Base-by-base conservation (phyloP, 805 yeast genomes). In the Saturnispora halmiae region DNA sequence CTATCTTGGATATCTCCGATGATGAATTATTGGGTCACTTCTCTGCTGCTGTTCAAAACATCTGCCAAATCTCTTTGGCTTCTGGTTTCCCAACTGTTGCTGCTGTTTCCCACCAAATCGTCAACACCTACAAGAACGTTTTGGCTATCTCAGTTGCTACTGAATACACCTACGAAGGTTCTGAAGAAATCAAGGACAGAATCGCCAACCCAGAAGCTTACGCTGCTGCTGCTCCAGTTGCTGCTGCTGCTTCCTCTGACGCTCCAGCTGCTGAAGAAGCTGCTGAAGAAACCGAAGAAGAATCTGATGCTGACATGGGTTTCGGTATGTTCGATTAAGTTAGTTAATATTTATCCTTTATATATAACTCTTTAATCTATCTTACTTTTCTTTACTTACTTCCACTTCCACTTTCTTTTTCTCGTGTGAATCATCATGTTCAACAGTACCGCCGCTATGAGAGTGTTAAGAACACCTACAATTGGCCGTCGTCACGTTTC, bases 171-270 rank as follows among this genome's bases (percentile, higher is more conserved):
- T 92, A 82, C 77, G 96, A 94, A 74, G 97, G 95, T 71, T 84
- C 95, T 58, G 99, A 88, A 78, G 88, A 90, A 57, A 81, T 92
- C 77, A 86, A 86, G 83, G 99, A 92, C 83, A 85, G 97, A 77
- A 77, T 92, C 63, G 97, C 95, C 70, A 90, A 92, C 94, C 99
- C 99, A 70, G 97, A 92, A 54, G 95, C 95, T 70, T 92, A 90
- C 74, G 98, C 97, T 66, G 82, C 97, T 64, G 94, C 96, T 73
- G 96, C 96, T 63, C 95, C 97, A 61, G 96, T 73, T 67, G 96
- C 96, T 61, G 82, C 82, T 65, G 85, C 94, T 59, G 77, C 84
- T 60, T 58, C 73, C 49, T 59, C 75, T 50, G 60, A 70, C 51
- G 72, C 67, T 42, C 75, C 76, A 47, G 79, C 74, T 50, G 82